A percentile compares a stretch with the other conserved stretches of the same genome.
phyloP scores from a whole-genome alignment of 257 asterid genomes.

The Nicotiana paniculata region DNA sequence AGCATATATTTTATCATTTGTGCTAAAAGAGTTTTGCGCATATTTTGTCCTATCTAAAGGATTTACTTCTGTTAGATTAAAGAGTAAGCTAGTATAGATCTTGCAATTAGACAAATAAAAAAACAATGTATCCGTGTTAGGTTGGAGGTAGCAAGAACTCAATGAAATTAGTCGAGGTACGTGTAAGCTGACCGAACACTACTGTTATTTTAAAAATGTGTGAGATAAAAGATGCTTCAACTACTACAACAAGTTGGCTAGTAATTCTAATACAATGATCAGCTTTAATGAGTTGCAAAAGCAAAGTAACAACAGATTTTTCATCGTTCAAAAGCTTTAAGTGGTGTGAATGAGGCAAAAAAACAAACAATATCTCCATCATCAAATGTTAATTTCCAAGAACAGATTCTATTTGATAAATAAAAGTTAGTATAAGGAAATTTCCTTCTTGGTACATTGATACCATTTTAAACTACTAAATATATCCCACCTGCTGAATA shows the following conservation, averaged over 20 bases:
- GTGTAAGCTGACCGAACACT: too few relatives aligned
- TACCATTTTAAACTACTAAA: neutral
- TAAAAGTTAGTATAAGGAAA: neutral
- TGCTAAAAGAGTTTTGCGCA: neutral
- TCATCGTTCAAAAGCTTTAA: conserved; percentile 6
- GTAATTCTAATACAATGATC: neutral
- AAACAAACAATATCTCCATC: neutral
- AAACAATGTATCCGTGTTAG: too few relatives aligned
- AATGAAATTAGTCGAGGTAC: too few relatives aligned
- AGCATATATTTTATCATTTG: too few relatives aligned
- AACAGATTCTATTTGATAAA: neutral
- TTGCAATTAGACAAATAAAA: neutral
- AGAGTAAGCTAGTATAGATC: neutral
- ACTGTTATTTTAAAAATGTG: too few relatives aligned
- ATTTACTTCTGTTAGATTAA: too few relatives aligned
- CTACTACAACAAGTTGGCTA: neutral
- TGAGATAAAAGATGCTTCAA: neutral
- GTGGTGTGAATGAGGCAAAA: neutral
- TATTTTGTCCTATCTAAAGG: neutral
- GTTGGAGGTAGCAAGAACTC: too few relatives aligned
- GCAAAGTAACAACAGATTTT: neutral
- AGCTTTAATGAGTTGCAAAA: neutral
- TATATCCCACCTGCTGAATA: neutral
- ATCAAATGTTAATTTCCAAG: neutral
- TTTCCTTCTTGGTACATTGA: neutral